Conservation (phyloP, 129 eudicot species). For the Daucus carota region DNA sequence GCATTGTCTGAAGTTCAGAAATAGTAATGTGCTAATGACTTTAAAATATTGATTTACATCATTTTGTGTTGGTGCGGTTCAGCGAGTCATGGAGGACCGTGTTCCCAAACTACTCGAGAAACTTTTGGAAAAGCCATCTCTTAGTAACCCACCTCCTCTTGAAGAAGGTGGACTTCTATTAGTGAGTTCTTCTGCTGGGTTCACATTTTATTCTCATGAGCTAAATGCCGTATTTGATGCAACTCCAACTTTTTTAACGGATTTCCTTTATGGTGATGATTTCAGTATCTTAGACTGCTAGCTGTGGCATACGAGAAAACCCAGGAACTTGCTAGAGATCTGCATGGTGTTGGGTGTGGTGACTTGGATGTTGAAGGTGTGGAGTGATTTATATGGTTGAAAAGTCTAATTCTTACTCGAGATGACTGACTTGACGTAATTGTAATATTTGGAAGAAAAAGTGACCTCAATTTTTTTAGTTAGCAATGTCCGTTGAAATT, state of each 20-base stretch:
- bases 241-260: neutral
- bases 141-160: slow-evolving; percentile 80
- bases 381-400: slow-evolving; percentile 2
- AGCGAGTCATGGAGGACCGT: slow-evolving; percentile 94
- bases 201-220: slow-evolving; percentile 13
- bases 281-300: slow-evolving; percentile 88
- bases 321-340: slow-evolving; percentile 88
- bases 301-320: slow-evolving; percentile 99
- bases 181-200: slow-evolving; percentile 46
- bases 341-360: slow-evolving; percentile 88
- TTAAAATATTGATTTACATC: neutral
- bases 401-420: neutral
- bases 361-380: slow-evolving; percentile 99
- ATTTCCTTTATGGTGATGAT: slow-evolving; percentile 16
- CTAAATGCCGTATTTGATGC: neutral
- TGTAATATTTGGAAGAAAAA: neutral
- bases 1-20: slow-evolving; percentile 11
- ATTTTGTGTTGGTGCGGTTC: slow-evolving; percentile 9
- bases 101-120: slow-evolving; percentile 89
- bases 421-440: slow-evolving; percentile 12
- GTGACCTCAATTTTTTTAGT: neutral
- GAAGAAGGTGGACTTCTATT: slow-evolving; percentile 85
- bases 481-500: neutral
- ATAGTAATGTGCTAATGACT: slow-evolving; percentile 7
- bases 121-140: slow-evolving; percentile 77